Evolutionary conservation across 1,139 yeast species (phyloP), one percentile per base, ranked within the genome.

Genomic region (Saccharomyces hybrid): DNA sequence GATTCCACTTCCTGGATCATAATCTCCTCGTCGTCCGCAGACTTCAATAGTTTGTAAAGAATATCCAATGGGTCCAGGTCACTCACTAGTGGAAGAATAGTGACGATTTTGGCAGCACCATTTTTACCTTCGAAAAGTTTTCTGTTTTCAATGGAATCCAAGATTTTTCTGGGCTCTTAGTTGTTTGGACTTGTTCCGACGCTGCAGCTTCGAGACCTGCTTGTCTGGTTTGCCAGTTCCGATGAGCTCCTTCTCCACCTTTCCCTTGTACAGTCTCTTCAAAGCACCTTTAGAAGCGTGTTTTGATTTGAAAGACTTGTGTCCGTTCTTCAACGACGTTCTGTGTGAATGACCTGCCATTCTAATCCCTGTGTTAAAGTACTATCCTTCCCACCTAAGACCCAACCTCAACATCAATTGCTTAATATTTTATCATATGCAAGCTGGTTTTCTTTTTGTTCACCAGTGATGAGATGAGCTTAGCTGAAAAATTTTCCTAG

Each of bases 221-320:
- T 75, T 79, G 57, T 69, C 64, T 27, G 75, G 72, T 65, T 74
- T 81, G 27, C 67, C 66, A 48, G 73, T 72, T 46, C 73, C 67
- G 2, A 73, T 70, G 14, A 65, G 57, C 21, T 75, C 72, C 65
- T 85, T 87, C 67, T 91, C 98, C 41, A 93, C 89, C 71, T 89
- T 90, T 59, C 98, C 98, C 70, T 91, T 91, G 63, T 76, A 77
- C 57, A 81, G 77, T 59, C 88, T 86, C 69, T 89, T 91, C 65
- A 90, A 71, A 53, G 90, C 83, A 55, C 97, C 88, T 68, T 93
- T 93, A n/a, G 95, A 81, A 21, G 97, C 82, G 75, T 93, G 98
- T 67, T 84, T 86, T 6, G 96, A 83, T 69, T 93, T 93, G 78
- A 89, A 93, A 9, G 93, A 80, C 73, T 93, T 93, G 65, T 91